Base-by-base conservation (phyloP, 352 stramenopile genomes). In the Pythium monospermum region DNA sequence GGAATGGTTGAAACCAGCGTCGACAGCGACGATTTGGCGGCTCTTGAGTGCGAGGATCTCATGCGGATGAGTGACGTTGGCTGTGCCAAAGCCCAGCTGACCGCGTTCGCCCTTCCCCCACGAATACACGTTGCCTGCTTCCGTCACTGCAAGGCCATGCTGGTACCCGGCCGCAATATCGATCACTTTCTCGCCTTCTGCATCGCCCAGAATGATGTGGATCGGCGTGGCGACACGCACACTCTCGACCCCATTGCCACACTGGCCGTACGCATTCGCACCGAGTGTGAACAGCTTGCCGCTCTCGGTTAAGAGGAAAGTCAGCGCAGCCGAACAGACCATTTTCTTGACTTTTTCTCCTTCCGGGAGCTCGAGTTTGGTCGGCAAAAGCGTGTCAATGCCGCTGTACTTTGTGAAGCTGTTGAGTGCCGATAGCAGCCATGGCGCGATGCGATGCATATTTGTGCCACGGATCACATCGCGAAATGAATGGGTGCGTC, bases 81-180 rank as follows among this genome's bases (percentile, higher is more conserved):
- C 81, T 3, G 76, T 80, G 39, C 79, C 83, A n/a, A 83, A 91
- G 23, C 83, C 82, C 58, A 92, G 61, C 54, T 94, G 76, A 0
- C 81, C 78, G 27, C 85, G 77, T 66, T 94, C 83, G 31, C 83
- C 78, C 38, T 92, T 95, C 13, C 83, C 82, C 82, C 77, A 91
- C 41, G 77, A 73, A 56, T 83, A 94, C 4, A 91, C 81, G 6
- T 76, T 75, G 19, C 79, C 84, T 35, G 68, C 65, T 40, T 71
- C 69, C 0, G 76, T 91, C 42, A 88, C 70, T 1, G 73, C 83
- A 19, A 94, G 62, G 4, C 67, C 83, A 54, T 94, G 83, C 67
- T 94, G 83, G 45, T 81, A 94, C 5, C 83, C 83, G 25, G 77
- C 75, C 19, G 78, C 68, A 40, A 94, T 71, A 36, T 91, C 76